Percentiles rank a stretch among this genome's conserved stretches.
Evolutionary conservation across 331 rosid genomes (phyloP).

Genomic region (Quercus phellos): DNA sequence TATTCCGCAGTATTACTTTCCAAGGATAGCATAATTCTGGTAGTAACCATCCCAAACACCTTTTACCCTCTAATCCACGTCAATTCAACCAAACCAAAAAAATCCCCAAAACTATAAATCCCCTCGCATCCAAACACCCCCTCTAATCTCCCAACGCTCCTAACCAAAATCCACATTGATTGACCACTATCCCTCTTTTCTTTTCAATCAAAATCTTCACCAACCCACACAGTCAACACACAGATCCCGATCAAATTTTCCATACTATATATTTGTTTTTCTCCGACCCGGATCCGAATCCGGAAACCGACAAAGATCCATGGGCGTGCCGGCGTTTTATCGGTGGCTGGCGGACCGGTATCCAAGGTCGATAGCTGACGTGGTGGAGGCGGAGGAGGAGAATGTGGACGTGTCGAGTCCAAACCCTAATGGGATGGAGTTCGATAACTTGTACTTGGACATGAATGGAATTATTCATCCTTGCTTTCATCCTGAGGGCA

Average conservation of each 20-base stretch:
- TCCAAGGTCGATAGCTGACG: conserved; percentile 72
- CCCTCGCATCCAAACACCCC: not conserved
- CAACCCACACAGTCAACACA: conserved; percentile 35
- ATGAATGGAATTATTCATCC: conserved; percentile 97
- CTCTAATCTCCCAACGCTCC: conserved; percentile 1
- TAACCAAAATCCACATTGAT: not conserved
- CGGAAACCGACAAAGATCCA: conserved; percentile 32
- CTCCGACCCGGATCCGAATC: conserved; percentile 21
- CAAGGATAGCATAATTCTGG: not conserved
- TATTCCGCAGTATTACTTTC: not conserved
- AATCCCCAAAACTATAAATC: not conserved
- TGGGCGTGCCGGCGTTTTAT: conserved; percentile 99
- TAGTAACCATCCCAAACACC: not conserved
- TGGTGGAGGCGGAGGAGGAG: conserved; percentile 62
- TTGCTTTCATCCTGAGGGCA: conserved; percentile 96
- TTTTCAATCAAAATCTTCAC: conserved; percentile 25
- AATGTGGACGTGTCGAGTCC: conserved; percentile 65
- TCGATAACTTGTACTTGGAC: conserved; percentile 85
- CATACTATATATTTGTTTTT: not conserved
- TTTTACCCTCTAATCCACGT: not conserved
- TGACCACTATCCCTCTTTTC: not conserved
- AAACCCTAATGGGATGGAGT: conserved; percentile 87
- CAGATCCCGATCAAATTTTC: not conserved
- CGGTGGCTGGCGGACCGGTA: conserved; percentile 98
- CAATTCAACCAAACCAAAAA: not conserved